Percentiles rank a stretch among this genome's conserved stretches.
phyloP scores from a whole-genome alignment of 495 filamentous ascomycete genomes.

The Penicillium lividum region DNA sequence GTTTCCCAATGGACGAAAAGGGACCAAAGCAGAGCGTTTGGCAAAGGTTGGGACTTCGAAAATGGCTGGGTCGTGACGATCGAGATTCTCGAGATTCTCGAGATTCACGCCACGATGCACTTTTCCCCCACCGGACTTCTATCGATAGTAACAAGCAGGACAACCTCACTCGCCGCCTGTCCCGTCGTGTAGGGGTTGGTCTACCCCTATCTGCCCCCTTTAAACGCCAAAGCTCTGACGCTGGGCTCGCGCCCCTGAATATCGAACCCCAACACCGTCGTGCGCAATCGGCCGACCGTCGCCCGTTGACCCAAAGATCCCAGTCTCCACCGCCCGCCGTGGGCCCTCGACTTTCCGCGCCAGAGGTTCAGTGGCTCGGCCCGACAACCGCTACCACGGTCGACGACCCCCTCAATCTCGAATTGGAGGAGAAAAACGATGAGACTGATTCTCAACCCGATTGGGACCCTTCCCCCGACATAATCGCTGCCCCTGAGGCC shows the following conservation, averaged over 20 bases:
- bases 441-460: conserved; percentile 8
- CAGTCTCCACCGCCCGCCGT: conserved; percentile 44
- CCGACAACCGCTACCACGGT: conserved; percentile 38
- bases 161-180: conserved; percentile 55
- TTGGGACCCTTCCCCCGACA: conserved; percentile 10
- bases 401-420: conserved; percentile 23
- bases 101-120: conserved; percentile 18
- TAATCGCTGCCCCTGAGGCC: conserved; percentile 30
- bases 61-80: conserved; percentile 53
- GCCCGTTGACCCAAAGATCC: conserved; percentile 49
- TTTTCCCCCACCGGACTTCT: conserved; percentile 22
- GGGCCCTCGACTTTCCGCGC: conserved; percentile 47
- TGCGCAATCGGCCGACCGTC: conserved; percentile 70
- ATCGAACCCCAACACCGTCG: conserved; percentile 62
- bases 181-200: conserved; percentile 74
- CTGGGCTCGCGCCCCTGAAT: conserved; percentile 65
- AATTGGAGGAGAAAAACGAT: conserved; percentile 3
- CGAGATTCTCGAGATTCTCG: conserved; percentile 40
- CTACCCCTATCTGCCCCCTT: conserved; percentile 75
- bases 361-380: conserved; percentile 49
- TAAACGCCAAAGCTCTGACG: conserved; percentile 79
- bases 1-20: conserved; percentile 39
- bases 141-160: conserved; percentile 39
- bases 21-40: conserved; percentile 51
- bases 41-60: conserved; percentile 47